A percentile compares a stretch with the other conserved stretches of the same genome.
Evolutionary conservation across 305 asterid genomes (phyloP).

Genomic region (Fraxinus ornus): DNA sequence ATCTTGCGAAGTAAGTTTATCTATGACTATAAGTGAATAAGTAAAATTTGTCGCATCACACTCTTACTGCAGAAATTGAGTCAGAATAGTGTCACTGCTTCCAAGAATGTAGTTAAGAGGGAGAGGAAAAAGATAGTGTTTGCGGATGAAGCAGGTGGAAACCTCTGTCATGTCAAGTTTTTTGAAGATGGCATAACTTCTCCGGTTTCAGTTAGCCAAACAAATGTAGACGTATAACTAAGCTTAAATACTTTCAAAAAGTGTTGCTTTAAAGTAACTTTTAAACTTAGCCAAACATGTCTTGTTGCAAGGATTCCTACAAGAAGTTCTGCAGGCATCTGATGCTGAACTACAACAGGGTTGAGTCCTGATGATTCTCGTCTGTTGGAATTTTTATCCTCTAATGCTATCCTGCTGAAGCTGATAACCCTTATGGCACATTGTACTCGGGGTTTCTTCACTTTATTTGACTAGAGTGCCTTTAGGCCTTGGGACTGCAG

Average conservation of each 20-base stretch:
- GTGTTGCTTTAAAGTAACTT: not conserved
- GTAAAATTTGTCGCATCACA: not conserved
- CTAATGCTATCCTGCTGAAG: not conserved
- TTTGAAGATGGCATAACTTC: constrained; percentile 40
- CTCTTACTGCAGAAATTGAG: constrained; percentile 50
- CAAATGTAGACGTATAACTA: not conserved
- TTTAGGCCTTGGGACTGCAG: not conserved
- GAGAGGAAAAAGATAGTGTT: constrained; percentile 61
- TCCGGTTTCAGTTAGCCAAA: constrained; percentile 25
- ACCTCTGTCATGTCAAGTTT: constrained; percentile 67
- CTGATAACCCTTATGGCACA: not conserved
- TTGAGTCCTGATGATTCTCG: not conserved
- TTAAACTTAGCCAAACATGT: not conserved
- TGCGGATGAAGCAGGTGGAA: constrained; percentile 90
- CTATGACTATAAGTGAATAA: not conserved
- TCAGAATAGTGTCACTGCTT: constrained; percentile 36
- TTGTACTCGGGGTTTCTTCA: not conserved
- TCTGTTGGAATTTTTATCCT: not conserved
- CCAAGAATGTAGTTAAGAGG: constrained; percentile 33
- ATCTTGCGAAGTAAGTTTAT: not conserved
- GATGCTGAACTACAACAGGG: not conserved
- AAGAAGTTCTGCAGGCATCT: not conserved
- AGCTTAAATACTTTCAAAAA: not conserved
- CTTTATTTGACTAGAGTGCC: not conserved
- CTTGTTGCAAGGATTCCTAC: not conserved